Evolutionary conservation across 2,329 filamentous ascomycete species (phyloP).

Genomic region (Ophiocordyceps sinensis): DNA sequence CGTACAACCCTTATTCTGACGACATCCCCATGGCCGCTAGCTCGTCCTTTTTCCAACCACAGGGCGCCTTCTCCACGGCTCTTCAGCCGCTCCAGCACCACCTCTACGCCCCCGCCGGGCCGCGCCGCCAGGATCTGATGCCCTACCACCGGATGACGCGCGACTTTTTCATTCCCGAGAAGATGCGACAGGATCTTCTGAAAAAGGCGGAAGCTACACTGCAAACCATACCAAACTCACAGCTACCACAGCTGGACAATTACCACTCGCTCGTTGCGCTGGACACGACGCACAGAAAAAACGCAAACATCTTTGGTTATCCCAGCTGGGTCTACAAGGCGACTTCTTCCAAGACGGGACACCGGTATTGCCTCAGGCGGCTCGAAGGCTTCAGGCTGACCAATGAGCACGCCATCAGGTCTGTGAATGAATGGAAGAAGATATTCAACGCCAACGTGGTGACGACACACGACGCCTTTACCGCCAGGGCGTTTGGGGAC

Average conservation of each 20-base stretch:
- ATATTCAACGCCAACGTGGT: conserved; percentile 73
- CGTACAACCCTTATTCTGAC: conserved; percentile 65
- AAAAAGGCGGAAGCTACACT: conserved; percentile 75
- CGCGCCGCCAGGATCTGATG: conserved; percentile 66
- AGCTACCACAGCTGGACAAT: conserved; percentile 67
- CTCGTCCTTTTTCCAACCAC: conserved; percentile 52
- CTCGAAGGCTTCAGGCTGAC: conserved; percentile 81
- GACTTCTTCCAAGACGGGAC: conserved; percentile 73
- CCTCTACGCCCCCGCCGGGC: conserved; percentile 75
- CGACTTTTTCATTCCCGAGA: conserved; percentile 84
- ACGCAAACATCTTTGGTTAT: conserved; percentile 67
- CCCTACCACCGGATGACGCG: conserved; percentile 77
- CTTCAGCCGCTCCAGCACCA: conserved; percentile 73
- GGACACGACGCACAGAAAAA: conserved; percentile 69
- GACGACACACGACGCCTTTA: conserved; percentile 82
- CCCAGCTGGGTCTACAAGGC: conserved; percentile 95
- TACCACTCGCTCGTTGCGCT: conserved; percentile 88
- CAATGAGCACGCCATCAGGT: conserved; percentile 76
- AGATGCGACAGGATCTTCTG: conserved; percentile 74
- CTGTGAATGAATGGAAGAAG: conserved; percentile 79
- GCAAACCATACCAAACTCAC: conserved; percentile 66
- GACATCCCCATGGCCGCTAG: conserved; percentile 46
- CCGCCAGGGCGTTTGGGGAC: conserved; percentile 81
- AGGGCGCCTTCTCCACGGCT: conserved; percentile 33
- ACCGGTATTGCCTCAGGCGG: conserved; percentile 73